Percentiles rank a stretch among this genome's conserved stretches.
Evolutionary conservation across 139 green algal species (phyloP).

Genomic region (Astrephomene gubernaculifera): DNA sequence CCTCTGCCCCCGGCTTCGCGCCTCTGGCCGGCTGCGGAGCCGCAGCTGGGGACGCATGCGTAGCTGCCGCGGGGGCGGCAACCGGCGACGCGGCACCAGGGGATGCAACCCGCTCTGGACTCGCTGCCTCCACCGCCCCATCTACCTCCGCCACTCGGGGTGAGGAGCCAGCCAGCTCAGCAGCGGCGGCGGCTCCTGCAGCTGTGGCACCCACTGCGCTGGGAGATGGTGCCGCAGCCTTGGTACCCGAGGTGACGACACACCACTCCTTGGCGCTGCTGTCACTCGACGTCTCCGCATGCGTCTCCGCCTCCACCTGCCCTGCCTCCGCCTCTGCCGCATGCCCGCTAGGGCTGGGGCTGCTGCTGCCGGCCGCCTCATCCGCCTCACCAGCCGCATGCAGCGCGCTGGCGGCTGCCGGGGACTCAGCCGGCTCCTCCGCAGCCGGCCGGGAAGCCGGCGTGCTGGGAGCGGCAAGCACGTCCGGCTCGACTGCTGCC

Average conservation of each 20-base stretch:
- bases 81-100: background rate
- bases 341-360: too few species aligned
- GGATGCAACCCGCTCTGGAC: background rate
- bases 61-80: background rate
- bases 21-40: background rate
- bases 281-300: constrained; percentile 38
- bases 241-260: constrained; percentile 15
- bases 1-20: background rate
- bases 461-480: background rate
- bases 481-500: background rate
- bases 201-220: too few species aligned
- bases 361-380: background rate
- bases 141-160: too few species aligned
- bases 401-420: background rate
- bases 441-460: background rate
- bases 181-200: background rate
- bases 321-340: background rate
- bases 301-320: constrained; percentile 8
- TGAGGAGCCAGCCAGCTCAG: background rate
- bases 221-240: background rate
- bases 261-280: constrained; percentile 41
- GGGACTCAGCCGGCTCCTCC: background rate
- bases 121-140: background rate
- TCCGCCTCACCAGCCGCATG: background rate
- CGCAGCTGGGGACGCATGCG: background rate